Evolutionary conservation across 1,284 basidiomycete species (phyloP).

Genomic region (Ustilago crameri): DNA sequence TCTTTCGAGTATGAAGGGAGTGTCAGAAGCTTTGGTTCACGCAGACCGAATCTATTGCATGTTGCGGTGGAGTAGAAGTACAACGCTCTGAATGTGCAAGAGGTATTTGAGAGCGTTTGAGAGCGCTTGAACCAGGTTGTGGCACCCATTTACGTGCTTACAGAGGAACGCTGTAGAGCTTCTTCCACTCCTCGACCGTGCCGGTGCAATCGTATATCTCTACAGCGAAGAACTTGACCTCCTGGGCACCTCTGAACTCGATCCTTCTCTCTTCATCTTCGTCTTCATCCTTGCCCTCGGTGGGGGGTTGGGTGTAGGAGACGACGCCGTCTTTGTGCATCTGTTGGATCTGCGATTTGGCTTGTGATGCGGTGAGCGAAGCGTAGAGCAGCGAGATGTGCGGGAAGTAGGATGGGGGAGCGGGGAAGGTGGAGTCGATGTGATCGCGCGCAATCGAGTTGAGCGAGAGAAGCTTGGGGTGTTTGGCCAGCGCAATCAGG

Average conservation of each 20-base stretch:
- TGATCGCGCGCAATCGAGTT: constrained; percentile 8
- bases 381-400: constrained; percentile 50
- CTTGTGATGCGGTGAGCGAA: constrained; percentile 13
- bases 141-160: background rate
- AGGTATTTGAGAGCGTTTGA: too few relatives aligned
- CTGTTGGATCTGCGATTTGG: constrained; percentile 14
- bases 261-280: background rate
- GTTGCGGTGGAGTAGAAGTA: too few relatives aligned
- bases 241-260: constrained; percentile 1
- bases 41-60: background rate
- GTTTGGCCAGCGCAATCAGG: constrained; percentile 13
- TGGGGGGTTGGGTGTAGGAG: too few relatives aligned
- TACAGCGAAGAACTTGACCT: constrained; percentile 12
- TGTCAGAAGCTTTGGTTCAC: background rate
- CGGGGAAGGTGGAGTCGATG: constrained; percentile 10
- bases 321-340: constrained; percentile 11
- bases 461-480: constrained; percentile 3
- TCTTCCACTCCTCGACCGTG: constrained; percentile 21
- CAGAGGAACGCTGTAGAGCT: constrained; percentile 14
- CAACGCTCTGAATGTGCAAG: too few relatives aligned
- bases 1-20: background rate
- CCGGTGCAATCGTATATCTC: constrained; percentile 39
- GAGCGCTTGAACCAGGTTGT: too few relatives aligned
- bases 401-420: constrained; percentile 26
- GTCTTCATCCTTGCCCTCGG: background rate